These are phyloP conservation scores for Aspergillus ustus DNA, from an alignment of 2,329 filamentous ascomycete genomes.

Conservation along the genomic window DNA sequence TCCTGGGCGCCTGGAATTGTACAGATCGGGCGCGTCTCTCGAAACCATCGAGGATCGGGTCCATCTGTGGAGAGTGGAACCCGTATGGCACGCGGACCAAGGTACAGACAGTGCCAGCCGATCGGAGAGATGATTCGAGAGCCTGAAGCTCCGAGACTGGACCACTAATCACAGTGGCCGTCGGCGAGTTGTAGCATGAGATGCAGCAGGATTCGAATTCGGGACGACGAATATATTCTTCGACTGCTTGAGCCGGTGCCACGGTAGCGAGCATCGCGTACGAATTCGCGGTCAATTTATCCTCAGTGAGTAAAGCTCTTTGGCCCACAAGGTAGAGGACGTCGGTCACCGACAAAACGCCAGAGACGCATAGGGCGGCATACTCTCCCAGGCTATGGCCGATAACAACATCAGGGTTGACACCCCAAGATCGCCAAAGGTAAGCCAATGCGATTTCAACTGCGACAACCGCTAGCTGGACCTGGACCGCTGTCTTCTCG, in stretches of 20 bases:
- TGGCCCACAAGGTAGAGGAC: constrained; percentile 68
- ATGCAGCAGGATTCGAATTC: constrained; percentile 67
- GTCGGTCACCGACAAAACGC: constrained; percentile 39
- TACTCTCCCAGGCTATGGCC: constrained; percentile 49
- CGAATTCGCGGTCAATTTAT: constrained; percentile 36
- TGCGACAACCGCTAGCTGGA: constrained; percentile 44
- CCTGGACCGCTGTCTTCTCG: constrained; percentile 16
- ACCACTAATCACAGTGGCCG: constrained; percentile 44
- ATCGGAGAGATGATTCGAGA: constrained; percentile 55
- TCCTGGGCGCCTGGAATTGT: constrained; percentile 60
- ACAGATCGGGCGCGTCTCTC: no score
- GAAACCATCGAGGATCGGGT: no score
- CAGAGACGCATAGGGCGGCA: constrained; percentile 38
- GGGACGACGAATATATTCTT: constrained; percentile 32
- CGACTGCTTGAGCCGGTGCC: constrained; percentile 63
- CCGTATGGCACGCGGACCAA: constrained; percentile 70
- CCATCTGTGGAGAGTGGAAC: constrained; percentile 43
- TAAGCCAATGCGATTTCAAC: constrained; percentile 47
- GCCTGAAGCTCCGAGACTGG: constrained; percentile 50
- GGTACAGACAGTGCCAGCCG: constrained; percentile 58
- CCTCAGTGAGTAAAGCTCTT: constrained; percentile 64
- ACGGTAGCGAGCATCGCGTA: neutral
- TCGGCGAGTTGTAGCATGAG: constrained; percentile 62
- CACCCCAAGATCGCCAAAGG: constrained; percentile 35
- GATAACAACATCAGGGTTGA: constrained; percentile 58